Evolutionary conservation across 148 eudicot species (phyloP), one percentile per base, ranked within the genome.

Genomic region (Mesembryanthemum crystallinum): DNA sequence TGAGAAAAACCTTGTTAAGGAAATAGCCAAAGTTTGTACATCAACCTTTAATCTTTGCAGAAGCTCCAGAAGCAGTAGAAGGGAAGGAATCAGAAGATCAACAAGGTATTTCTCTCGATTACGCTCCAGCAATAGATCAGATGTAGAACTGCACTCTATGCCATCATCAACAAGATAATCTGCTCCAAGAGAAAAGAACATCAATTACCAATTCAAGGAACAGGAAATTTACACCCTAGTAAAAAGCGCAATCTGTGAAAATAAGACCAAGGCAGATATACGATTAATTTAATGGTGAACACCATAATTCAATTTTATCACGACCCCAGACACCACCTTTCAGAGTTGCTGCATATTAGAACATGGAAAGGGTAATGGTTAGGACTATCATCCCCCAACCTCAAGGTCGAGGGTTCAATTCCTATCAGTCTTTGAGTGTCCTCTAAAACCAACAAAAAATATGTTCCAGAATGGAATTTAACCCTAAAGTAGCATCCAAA

Each of bases 81-180:
- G 80, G 24, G 91, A 86, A 74, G 97, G 94, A 80, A 89, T 87
- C 73, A 96, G 81, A 76, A 93, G 88, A 86, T 92, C 99, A 80
- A 92, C 72, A 54, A 96, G 73, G 84, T 85, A 86, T 80, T 91
- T 90, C 82, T 96, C 97, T 51, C 97, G 97, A 78, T 91, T 92
- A 65, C 99, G 99, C 86, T 96, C 99, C 79, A 89, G 86, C 69
- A 96, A 82, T 72, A 92, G 82, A 87, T 96, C 98, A 67, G 98
- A 91, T 11, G 99, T 91, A 66, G 99, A 85, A 81, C 92, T 96
- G 77, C 89, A 77, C 78, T 96, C 99, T n/a, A 88, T 79, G 70
- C 98, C 97, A 84, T 96, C 99, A 82, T 96, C 99, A 81, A 96
- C 98, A 83, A 96, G 98, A 79, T 92, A 96, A 91, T 96, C 99